Percentiles rank a stretch among this genome's conserved stretches.
These are phyloP conservation scores for Backusella liffmaniae DNA, from an alignment of 192 early-diverging fungal genomes.

Conservation along the genomic window DNA sequence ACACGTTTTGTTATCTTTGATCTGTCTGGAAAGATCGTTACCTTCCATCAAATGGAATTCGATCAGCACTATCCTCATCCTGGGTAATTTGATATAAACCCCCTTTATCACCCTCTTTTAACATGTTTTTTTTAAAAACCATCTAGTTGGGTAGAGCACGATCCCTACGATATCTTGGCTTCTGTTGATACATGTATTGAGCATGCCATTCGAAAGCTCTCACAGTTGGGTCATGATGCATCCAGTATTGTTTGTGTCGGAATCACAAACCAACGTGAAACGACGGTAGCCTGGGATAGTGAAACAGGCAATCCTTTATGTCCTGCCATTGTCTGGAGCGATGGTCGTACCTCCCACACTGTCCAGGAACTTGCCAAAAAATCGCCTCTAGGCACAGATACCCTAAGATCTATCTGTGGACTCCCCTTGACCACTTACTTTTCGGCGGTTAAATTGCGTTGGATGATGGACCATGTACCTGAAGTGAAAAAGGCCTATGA, in stretches of 20 bases:
- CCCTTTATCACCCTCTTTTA: neutral
- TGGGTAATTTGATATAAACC: constrained; percentile 43
- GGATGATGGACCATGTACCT: constrained; percentile 85
- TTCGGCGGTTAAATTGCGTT: constrained; percentile 86
- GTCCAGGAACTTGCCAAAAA: constrained; percentile 62
- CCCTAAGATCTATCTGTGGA: constrained; percentile 64
- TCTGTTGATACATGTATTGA: constrained; percentile 70
- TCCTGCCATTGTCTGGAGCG: constrained; percentile 92
- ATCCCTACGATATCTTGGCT: constrained; percentile 73
- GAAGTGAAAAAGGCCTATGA: constrained; percentile 73
- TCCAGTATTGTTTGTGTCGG: constrained; percentile 70
- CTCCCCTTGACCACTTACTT: constrained; percentile 92
- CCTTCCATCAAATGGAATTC: constrained; percentile 82
- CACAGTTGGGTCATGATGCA: constrained; percentile 54
- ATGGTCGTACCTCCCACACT: constrained; percentile 75
- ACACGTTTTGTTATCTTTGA: constrained; percentile 94
- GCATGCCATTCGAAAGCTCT: constrained; percentile 61
- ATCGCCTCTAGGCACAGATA: constrained; percentile 32
- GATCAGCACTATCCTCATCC: constrained; percentile 76
- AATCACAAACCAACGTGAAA: constrained; percentile 96
- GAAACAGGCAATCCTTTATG: constrained; percentile 75
- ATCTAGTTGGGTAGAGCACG: constrained; percentile 83
- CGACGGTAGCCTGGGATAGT: constrained; percentile 87
- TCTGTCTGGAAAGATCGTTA: constrained; percentile 63
- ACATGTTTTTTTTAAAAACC: neutral